Percentiles rank a stretch among this genome's conserved stretches.
These are phyloP conservation scores for Oryza nivara DNA, from an alignment of 176 grass and related monocot genomes.

Conservation along the genomic window DNA sequence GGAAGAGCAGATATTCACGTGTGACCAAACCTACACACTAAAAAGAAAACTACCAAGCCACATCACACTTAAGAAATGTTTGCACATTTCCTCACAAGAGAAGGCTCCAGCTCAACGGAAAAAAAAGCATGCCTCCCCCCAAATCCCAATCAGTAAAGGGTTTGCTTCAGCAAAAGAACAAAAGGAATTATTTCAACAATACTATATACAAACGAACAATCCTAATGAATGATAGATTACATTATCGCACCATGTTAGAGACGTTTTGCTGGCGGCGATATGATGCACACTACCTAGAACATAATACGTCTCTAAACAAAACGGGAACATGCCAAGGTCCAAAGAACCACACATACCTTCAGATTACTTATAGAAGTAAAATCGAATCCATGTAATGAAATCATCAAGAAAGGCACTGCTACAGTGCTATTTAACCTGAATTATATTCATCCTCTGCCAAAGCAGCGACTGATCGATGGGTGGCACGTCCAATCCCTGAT, in stretches of 20 bases:
- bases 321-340: background rate
- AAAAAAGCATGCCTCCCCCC: background rate
- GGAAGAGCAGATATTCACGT: conserved; percentile 34
- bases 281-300: background rate
- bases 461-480: background rate
- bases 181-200: background rate
- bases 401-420: background rate
- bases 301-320: background rate
- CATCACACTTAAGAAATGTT: background rate
- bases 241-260: background rate
- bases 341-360: background rate
- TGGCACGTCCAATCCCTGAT: background rate
- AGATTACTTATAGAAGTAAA: background rate
- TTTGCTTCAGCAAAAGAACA: background rate
- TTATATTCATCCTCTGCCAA: background rate
- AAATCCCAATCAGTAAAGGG: background rate
- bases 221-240: background rate
- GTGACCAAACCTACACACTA: background rate
- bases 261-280: background rate
- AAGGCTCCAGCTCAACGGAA: background rate
- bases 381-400: background rate
- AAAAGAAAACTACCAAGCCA: background rate
- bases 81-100: background rate
- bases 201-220: background rate
- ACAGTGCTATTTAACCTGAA: background rate